These are phyloP conservation scores for Aspergillus sclerotioniger DNA, from an alignment of 495 filamentous ascomycete species.

Conservation along the genomic window DNA sequence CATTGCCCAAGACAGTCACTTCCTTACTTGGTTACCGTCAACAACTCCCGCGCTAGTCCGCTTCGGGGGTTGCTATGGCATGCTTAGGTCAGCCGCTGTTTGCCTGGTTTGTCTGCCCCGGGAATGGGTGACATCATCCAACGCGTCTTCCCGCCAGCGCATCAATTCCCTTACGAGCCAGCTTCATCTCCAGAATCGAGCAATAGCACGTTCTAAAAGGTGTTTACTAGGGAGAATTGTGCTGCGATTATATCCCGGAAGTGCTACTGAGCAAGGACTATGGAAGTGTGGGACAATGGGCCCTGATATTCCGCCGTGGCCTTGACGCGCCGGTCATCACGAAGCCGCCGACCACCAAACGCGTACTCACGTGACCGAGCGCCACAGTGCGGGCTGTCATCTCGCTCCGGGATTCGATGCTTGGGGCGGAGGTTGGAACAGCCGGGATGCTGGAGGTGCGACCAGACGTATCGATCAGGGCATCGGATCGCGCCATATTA, in stretches of 20 bases:
- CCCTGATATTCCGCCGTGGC: background rate
- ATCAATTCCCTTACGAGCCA: background rate
- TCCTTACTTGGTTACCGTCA: conserved; percentile 25
- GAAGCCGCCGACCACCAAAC: conserved; percentile 18
- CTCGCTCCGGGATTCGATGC: conserved; percentile 2
- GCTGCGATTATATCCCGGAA: conserved; percentile 2
- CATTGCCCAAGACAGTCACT: conserved; percentile 18
- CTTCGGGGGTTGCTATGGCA: conserved; percentile 11
- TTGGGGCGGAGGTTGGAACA: background rate
- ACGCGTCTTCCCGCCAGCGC: conserved; percentile 27
- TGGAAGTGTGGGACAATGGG: conserved; percentile 1
- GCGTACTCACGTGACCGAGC: conserved; percentile 25
- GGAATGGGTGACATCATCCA: conserved; percentile 27
- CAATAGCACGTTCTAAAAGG: background rate
- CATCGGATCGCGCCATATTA: background rate
- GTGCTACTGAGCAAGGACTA: background rate
- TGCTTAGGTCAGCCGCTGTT: conserved; percentile 23
- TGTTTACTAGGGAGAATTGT: background rate
- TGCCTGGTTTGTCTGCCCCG: conserved; percentile 12
- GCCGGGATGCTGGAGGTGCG: background rate
- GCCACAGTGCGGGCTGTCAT: background rate
- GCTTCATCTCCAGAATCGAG: background rate
- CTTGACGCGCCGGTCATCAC: conserved; percentile 23
- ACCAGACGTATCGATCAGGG: background rate
- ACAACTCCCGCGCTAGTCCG: conserved; percentile 22